Base-by-base conservation (phyloP, 805 yeast species). In the Nakazawaea molendinolei region DNA sequence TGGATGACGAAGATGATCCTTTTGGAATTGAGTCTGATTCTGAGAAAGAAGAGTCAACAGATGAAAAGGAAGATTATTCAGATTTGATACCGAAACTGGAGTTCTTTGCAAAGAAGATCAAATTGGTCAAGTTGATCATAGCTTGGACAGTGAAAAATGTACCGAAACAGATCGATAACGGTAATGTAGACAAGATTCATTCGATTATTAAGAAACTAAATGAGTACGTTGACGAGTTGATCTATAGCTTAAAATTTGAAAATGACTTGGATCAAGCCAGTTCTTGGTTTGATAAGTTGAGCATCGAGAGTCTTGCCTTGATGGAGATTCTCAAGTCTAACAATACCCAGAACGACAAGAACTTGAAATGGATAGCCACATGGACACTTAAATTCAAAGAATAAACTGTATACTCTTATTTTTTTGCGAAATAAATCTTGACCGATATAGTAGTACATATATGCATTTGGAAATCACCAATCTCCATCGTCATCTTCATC, bases 401-500 rank as follows among this genome's bases (percentile, higher is more conserved):
- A 21, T 33, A 25, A 8, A 20, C 13, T 10, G 19, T 16, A 15
- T 18, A 16, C 9, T 4, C 7, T 25, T 25, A 25, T 10, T 19
- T 13, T 8, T 17, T 13, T 19, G n/a, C 10, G 10, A 29, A 17
- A 29, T 29, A 18, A 10, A 17, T 29, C 10, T 19, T 8, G n/a
- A n/a, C n/a, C n/a, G n/a, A n/a, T n/a, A n/a, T n/a, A n/a, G n/a
- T n/a, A n/a, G n/a, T n/a, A n/a, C n/a, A n/a, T n/a, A n/a, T n/a
- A 28, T 28, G 31, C 31, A 28, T 28, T 21, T 20, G 4, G n/a
- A 15, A 26, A 14, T 47, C 44, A 73, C 86, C 86, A 80, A 36
- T 86, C 95, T 36, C 74, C 80, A 16, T 73, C 80, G 41, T 83
- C 89, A 44, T 83, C 92, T 47, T 84, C 95, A 41, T 82, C 92